Evolutionary conservation across 176 grass and related monocot species (phyloP), one percentile per base, ranked within the genome.

Genomic region (Typha latifolia): DNA sequence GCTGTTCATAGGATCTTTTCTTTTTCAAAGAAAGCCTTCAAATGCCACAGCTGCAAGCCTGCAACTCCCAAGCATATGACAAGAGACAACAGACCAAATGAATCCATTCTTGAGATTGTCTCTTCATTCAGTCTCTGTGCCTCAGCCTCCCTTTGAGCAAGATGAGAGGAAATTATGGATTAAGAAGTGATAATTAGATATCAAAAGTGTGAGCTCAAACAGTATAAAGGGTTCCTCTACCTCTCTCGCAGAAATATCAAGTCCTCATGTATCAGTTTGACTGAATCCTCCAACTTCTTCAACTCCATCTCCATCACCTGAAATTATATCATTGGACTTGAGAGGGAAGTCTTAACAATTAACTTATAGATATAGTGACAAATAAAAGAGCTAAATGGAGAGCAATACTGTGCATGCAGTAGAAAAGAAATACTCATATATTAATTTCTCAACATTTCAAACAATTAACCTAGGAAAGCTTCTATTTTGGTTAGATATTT

Each of bases 221-320:
- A 26, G 24, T 26, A 26, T 26, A 14, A 14, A 14, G 51, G 1
- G 29, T 24, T 23, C 22, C 20, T 12, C 12, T 78, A 84, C 81
- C 84, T 84, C 24, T 73, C 12, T 12, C 61, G 66, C 18, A 87
- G 52, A 66, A 66, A 93, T 49, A 80, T 51, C 82, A 88, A 82
- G 49, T 93, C 89, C 49, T 88, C 79, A 27, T 73, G 73, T 77
- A 88, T 81, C 4, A 80, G 66, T 24, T 76, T 76, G 66, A 79
- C 64, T 62, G 55, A 47, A 73, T 77, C 69, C 49, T 82, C 82
- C 79, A 93, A 56, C 62, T 70, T 78, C 49, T 81, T 83, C 81
- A 93, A 66, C 68, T 93, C 76, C 67, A 13, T 19, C 24, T 52
- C 55, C 26, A 85, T 77, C 14, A 51, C 74, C 80, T 91, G 59